A percentile compares a stretch with the other conserved stretches of the same genome.
Evolutionary conservation across 2,329 filamentous ascomycete genomes (phyloP).

Genomic region (Knoxdaviesia capensis): DNA sequence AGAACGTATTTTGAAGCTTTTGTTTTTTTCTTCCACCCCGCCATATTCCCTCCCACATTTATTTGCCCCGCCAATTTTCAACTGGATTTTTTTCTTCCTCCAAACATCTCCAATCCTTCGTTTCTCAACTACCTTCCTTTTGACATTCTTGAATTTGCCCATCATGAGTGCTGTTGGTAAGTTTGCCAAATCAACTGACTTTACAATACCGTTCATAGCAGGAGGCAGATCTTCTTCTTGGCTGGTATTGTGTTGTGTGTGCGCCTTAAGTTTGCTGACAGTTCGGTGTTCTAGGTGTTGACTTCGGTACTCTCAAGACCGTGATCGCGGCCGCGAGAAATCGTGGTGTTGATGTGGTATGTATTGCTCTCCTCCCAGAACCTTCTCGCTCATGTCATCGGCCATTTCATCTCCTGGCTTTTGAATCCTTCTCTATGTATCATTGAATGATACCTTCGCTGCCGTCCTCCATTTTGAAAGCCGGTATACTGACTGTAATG

Average conservation of each 20-base stretch:
- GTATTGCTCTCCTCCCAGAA: conserved; percentile 20
- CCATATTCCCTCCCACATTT: conserved; percentile 1
- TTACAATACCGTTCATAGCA: too few species aligned
- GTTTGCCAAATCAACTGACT: not conserved
- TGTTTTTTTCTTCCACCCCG: not conserved
- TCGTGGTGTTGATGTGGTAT: conserved; percentile 94
- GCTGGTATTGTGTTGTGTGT: not conserved
- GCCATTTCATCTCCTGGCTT: not conserved
- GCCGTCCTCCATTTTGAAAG: not conserved
- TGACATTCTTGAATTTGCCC: conserved; percentile 1
- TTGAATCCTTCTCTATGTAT: not conserved
- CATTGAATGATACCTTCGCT: not conserved
- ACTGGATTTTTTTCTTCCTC: too few species aligned
- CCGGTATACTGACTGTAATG: conserved; percentile 5
- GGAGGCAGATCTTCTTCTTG: not conserved
- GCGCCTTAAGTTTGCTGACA: not conserved
- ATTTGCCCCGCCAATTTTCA: not conserved
- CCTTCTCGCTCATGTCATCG: conserved; percentile 4
- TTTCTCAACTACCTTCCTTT: not conserved
- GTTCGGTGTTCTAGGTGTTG: conserved; percentile 38
- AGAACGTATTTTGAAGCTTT: too few species aligned
- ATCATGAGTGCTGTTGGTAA: conserved; percentile 5
- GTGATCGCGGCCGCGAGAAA: conserved; percentile 95
- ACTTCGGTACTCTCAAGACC: conserved; percentile 93
- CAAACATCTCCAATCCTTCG: too few species aligned